Evolutionary conservation across 768 basidiomycete genomes (phyloP).

Genomic region (Panaeolus papilionaceus): DNA sequence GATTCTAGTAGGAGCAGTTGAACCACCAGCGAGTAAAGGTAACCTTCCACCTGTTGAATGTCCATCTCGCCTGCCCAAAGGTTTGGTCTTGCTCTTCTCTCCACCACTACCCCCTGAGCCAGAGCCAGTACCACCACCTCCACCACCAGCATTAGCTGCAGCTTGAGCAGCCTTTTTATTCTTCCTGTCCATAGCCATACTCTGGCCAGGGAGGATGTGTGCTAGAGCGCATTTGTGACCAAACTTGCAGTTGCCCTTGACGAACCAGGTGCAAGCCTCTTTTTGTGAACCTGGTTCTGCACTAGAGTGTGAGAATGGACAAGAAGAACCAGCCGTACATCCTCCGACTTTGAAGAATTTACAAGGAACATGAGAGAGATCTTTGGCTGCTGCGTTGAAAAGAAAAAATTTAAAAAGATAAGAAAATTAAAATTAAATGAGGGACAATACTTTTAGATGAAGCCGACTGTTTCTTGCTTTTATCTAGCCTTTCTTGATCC

Average conservation of each 20-base stretch:
- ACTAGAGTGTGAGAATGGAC: slow-evolving; percentile 89
- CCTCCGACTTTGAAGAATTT: slow-evolving; percentile 96
- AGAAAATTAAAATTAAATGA: slow-evolving; percentile 8
- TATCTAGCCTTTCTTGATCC: slow-evolving; percentile 10
- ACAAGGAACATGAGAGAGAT: slow-evolving; percentile 96
- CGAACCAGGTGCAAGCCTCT: slow-evolving; percentile 87
- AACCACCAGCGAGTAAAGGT: slow-evolving; percentile 56
- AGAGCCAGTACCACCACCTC: slow-evolving; percentile 36
- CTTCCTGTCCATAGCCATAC: slow-evolving; percentile 95
- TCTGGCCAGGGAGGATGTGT: slow-evolving; percentile 93
- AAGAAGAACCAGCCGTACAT: slow-evolving; percentile 92
- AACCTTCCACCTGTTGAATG: slow-evolving; percentile 38
- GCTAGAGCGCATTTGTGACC: slow-evolving; percentile 89
- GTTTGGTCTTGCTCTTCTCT: slow-evolving; percentile 37
- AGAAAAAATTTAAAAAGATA: slow-evolving; percentile 1
- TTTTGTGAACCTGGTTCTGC: slow-evolving; percentile 81
- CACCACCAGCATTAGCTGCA: slow-evolving; percentile 49
- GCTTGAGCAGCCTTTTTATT: slow-evolving; percentile 94
- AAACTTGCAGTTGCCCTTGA: slow-evolving; percentile 87
- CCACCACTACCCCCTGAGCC: slow-evolving; percentile 30
- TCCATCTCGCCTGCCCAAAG: slow-evolving; percentile 39
- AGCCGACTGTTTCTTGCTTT: slow-evolving; percentile 30
- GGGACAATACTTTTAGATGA: slow-evolving; percentile 33
- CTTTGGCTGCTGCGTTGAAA: slow-evolving; percentile 61
- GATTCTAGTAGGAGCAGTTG: slow-evolving; percentile 71